Percentiles rank a stretch among this genome's conserved stretches.
These are phyloP conservation scores for Torulaspora franciscae DNA, from an alignment of 805 yeast species.

Conservation along the genomic window DNA sequence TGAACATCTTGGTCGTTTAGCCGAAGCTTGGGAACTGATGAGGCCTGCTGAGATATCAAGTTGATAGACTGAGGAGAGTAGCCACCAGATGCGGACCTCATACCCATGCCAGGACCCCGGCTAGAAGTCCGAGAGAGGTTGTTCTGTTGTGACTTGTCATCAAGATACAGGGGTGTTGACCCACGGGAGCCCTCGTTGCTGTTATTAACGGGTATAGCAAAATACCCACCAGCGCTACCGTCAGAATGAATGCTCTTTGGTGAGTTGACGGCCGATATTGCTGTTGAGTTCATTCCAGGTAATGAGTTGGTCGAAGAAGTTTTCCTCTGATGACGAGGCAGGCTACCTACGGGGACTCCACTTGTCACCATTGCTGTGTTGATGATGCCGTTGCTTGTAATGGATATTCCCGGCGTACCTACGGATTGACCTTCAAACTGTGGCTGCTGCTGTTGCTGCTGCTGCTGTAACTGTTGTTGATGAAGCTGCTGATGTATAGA, in stretches of 20 bases:
- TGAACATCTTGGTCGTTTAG: conserved; percentile 21
- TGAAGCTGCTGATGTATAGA: conserved; percentile 6
- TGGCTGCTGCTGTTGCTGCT: conserved; percentile 1
- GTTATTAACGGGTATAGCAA: conserved; percentile 32
- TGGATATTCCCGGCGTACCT: conserved; percentile 11
- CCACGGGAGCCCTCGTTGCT: conserved; percentile 18
- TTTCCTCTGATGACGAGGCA: conserved; percentile 22
- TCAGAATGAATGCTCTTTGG: conserved; percentile 28
- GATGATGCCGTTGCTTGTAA: conserved; percentile 26
- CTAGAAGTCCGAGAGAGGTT: conserved; percentile 19
- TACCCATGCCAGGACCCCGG: conserved; percentile 13
- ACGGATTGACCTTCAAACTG: not conserved
- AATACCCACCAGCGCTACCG: conserved; percentile 34
- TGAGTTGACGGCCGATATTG: conserved; percentile 19
- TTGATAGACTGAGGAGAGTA: conserved; percentile 8
- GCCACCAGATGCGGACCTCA: conserved; percentile 11
- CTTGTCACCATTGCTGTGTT: conserved; percentile 12
- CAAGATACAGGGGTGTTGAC: conserved; percentile 18
- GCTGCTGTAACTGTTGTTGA: conserved; percentile 6
- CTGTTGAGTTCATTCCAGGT: conserved; percentile 7
- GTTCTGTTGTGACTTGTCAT: conserved; percentile 11
- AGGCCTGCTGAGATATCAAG: conserved; percentile 5
- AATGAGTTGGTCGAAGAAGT: conserved; percentile 20
- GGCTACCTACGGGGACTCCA: conserved; percentile 9
- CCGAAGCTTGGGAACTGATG: conserved; percentile 19